These are phyloP conservation scores for Phyllosticta citriasiana DNA, from an alignment of 2,329 filamentous ascomycete genomes.

Conservation along the genomic window DNA sequence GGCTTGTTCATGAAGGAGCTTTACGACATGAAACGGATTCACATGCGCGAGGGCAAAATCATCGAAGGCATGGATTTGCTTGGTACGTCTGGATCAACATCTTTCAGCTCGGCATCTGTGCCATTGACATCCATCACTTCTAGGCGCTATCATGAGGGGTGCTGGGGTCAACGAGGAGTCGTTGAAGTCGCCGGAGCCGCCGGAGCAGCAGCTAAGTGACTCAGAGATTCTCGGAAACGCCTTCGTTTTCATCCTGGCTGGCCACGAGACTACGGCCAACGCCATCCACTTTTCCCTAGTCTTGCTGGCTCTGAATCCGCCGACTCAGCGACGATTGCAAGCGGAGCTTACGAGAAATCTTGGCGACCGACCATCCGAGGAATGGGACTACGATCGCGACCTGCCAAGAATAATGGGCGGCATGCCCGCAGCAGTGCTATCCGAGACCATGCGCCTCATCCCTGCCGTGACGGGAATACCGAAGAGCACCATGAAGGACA, in stretches of 20 bases:
- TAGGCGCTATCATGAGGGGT: conserved; percentile 24
- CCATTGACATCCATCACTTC: conserved; percentile 30
- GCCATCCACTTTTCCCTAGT: conserved; percentile 61
- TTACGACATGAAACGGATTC: conserved; percentile 49
- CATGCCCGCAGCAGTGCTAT: conserved; percentile 65
- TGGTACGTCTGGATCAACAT: conserved; percentile 16
- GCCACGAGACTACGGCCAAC: conserved; percentile 74
- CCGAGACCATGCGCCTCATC: conserved; percentile 64
- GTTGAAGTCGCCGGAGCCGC: conserved; percentile 13
- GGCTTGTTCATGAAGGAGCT: conserved; percentile 60
- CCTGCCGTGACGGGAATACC: conserved; percentile 64
- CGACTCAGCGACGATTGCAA: conserved; percentile 56
- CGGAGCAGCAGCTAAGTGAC: conserved; percentile 39
- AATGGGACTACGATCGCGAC: conserved; percentile 62
- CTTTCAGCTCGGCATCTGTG: conserved; percentile 12
- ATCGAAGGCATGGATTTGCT: conserved; percentile 47
- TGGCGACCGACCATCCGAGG: conserved; percentile 44
- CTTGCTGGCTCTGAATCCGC: conserved; percentile 55
- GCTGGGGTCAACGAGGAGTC: conserved; percentile 20
- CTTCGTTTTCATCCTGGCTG: conserved; percentile 54
- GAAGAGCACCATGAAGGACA: conserved; percentile 44
- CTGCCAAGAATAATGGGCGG: conserved; percentile 57
- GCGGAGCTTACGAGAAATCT: conserved; percentile 58
- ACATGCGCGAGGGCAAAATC: conserved; percentile 26
- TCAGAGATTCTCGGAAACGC: conserved; percentile 64